Conservation (phyloP, 2,329 filamentous ascomycete species). For the Aspergillus tubingensis region DNA sequence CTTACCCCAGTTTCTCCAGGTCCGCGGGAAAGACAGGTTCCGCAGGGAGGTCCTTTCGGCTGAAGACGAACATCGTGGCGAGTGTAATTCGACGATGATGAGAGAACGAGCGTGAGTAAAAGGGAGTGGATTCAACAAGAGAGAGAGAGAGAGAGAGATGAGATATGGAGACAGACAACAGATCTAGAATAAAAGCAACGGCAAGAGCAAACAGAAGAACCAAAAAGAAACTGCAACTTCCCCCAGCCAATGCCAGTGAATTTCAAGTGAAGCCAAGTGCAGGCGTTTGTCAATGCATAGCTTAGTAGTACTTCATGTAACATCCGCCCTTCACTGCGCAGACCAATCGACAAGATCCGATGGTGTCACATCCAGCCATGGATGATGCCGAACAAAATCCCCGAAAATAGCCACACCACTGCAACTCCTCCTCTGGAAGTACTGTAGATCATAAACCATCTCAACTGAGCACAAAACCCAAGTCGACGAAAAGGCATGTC, state of each 20-base stretch:
- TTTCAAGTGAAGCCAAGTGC: background rate
- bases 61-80: slow-evolving; percentile 72
- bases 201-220: background rate
- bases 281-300: slow-evolving; percentile 3
- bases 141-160: background rate
- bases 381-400: background rate
- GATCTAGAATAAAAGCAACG: background rate
- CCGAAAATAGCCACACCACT: no score
- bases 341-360: background rate
- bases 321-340: background rate
- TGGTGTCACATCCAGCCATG: background rate
- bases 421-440: background rate
- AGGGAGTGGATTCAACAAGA: background rate
- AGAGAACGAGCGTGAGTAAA: background rate
- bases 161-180: background rate
- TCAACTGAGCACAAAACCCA: background rate
- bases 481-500: background rate
- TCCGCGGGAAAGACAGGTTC: slow-evolving; percentile 68
- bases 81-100: background rate
- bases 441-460: background rate
- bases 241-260: slow-evolving; percentile 1
- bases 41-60: slow-evolving; percentile 66
- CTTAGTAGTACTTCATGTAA: background rate
- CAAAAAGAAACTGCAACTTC: slow-evolving; percentile 8
- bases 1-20: slow-evolving; percentile 72